Base-by-base conservation (phyloP, 176 grass and related monocot genomes). In the Juncus inflexus region DNA sequence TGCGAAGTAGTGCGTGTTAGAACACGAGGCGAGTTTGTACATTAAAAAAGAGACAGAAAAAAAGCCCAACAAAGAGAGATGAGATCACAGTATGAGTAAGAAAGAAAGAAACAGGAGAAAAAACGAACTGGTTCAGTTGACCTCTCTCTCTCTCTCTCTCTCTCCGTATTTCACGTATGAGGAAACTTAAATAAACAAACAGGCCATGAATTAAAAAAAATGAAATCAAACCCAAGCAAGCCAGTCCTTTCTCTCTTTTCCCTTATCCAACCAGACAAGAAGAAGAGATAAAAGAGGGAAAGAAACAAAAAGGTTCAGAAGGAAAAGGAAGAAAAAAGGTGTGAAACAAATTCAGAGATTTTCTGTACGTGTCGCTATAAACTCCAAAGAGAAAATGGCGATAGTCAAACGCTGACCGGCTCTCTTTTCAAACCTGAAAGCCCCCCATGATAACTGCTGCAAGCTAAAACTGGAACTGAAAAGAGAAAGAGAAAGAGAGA, bases 341-440 rank as follows among this genome's bases (percentile, higher is more conserved):
- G 67, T 71, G 67, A 71, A 71, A 58, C 52, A 13, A 8, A 9
- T 6, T 36, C 15, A 9, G 14, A 61, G 58, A 61, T 61, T 61
- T 35, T 0, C 19, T 19, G 35, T 7, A 57, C 9, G 54, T 57
- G 54, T 57, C 54, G 54, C 54, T 57, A 4, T 57, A 57, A 4
- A 15, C 54, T 57, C 15, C 8, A 61, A 35, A 56, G 55, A 71
- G 15, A 12, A 51, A 67, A n/a, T 3, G 14, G 50, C 28, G 56
- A 39, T 40, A 55, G 45, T 55, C 16, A 71, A 71, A 71, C 38
- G 15, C 36, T 14, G 9, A 58, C 35, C 8, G 15, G n/a, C 43
- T 71, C 49, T 71, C 19, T 52, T 71, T 71, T 71, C 67, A 71
- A 71, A 71, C 19, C 19, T 42, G 58, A 61, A 61, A 61, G 16